Percentiles rank a stretch among this genome's conserved stretches.
Conservation (phyloP, 208 protist genomes). For the Trichomonas tenax region DNA sequence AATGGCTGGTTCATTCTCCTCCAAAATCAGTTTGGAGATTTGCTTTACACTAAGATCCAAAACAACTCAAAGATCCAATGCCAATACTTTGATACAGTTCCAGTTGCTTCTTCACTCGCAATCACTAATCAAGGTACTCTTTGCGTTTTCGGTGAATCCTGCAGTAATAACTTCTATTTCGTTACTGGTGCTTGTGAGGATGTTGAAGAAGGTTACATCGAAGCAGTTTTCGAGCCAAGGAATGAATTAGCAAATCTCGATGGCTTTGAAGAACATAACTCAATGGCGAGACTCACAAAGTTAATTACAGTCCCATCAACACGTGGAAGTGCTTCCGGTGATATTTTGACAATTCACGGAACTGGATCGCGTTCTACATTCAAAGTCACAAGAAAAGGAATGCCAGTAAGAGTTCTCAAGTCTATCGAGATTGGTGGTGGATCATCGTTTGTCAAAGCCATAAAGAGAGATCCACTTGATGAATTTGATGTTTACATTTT, state of each 20-base stretch:
- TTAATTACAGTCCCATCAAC: neutral
- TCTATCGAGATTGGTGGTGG: neutral
- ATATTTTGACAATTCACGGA: neutral
- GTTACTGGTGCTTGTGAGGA: neutral
- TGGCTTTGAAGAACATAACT: neutral
- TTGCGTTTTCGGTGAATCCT: neutral
- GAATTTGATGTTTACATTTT: neutral
- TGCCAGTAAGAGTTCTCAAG: neutral
- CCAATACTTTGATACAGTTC: neutral
- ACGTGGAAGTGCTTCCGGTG: neutral
- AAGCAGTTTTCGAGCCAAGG: neutral
- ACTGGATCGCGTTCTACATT: neutral
- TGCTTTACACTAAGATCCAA: neutral
- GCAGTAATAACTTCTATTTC: neutral
- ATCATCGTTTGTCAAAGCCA: neutral
- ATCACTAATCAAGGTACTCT: neutral
- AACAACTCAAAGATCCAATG: neutral
- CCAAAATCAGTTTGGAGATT: neutral
- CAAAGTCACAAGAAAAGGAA: constrained; percentile 6
- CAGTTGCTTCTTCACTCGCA: neutral
- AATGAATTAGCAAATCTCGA: neutral
- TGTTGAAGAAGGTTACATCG: neutral
- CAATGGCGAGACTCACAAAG: neutral
- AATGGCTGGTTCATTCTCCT: neutral
- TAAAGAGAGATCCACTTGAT: neutral